A percentile compares a stretch with the other conserved stretches of the same genome.
Conservation (phyloP, 2,329 filamentous ascomycete species). For the Talaromyces sp. region DNA sequence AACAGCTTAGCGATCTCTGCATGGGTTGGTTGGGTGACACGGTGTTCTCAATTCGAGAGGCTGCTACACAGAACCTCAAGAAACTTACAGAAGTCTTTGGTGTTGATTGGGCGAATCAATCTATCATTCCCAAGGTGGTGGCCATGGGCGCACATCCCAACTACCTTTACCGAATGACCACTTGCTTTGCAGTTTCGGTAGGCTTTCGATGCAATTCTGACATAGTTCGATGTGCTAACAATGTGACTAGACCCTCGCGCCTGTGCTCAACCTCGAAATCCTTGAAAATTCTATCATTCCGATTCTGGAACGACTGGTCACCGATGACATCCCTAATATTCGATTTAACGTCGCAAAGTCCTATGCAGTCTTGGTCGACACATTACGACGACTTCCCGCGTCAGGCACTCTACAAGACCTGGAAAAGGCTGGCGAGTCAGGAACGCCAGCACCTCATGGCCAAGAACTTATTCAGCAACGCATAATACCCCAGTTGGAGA, state of each 20-base stretch:
- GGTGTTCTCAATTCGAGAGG: conserved; percentile 97
- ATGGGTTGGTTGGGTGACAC: conserved; percentile 99
- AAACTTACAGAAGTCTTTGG: conserved; percentile 98
- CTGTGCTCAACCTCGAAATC: conserved; percentile 87
- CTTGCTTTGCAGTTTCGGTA: conserved; percentile 98
- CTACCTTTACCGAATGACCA: conserved; percentile 99
- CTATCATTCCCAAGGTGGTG: conserved; percentile 98
- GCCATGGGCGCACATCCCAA: conserved; percentile 98
- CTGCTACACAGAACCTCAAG: conserved; percentile 94
- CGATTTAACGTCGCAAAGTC: conserved; percentile 99
- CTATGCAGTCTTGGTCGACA: conserved; percentile 82
- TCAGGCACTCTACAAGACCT: conserved; percentile 80
- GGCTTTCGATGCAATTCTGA: conserved; percentile 35
- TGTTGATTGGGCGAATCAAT: conserved; percentile 93
- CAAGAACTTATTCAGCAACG: conserved; percentile 79
- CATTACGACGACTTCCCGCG: conserved; percentile 85
- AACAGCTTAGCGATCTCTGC: conserved; percentile 90
- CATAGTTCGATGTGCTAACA: conserved; percentile 26
- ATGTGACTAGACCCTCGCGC: conserved; percentile 72
- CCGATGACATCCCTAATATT: conserved; percentile 96
- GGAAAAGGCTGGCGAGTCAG: conserved; percentile 67
- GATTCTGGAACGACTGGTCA: conserved; percentile 90
- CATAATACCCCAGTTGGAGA: conserved; percentile 85
- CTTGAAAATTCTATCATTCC: conserved; percentile 91
- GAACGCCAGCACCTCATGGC: conserved; percentile 63